Percentiles rank a stretch among this genome's conserved stretches.
Evolutionary conservation across 164 flowering plant genomes (phyloP).

Genomic region (Buxus sempervirens): DNA sequence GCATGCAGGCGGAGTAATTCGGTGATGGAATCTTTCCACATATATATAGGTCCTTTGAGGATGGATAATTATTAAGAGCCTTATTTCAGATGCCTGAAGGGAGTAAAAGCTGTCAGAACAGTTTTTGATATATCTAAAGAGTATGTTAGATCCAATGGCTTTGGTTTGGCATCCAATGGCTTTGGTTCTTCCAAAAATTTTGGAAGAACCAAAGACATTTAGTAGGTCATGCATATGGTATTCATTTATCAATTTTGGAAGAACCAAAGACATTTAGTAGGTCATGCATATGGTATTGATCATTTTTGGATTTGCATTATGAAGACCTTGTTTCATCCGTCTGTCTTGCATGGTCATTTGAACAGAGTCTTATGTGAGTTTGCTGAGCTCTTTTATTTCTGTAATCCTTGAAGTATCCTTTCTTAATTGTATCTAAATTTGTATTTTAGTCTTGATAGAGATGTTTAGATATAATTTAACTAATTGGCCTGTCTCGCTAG

Average conservation of each 20-base stretch:
- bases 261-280: not conserved
- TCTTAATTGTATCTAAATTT: too few species aligned
- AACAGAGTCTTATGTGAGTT: slow-evolving; percentile 1
- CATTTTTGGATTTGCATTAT: not conserved
- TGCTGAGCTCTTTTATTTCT: not conserved
- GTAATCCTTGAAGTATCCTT: not conserved
- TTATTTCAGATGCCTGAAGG: not conserved
- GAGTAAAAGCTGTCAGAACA: not conserved
- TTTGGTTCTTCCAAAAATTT: not conserved
- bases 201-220: not conserved
- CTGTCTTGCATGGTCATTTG: slow-evolving; percentile 6
- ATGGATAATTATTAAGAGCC: not conserved
- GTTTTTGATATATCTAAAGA: not conserved
- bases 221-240: not conserved
- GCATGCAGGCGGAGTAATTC: not conserved
- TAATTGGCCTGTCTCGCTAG: too few species aligned
- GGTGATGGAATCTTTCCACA: not conserved
- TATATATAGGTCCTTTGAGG: not conserved
- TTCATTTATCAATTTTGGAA: not conserved
- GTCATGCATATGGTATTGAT: not conserved
- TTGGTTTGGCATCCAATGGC: not conserved
- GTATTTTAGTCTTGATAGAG: not conserved
- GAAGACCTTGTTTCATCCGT: slow-evolving; percentile 11
- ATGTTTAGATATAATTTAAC: too few species aligned
- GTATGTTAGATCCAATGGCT: not conserved